A percentile compares a stretch with the other conserved stretches of the same genome.
Evolutionary conservation across 495 filamentous ascomycete species (phyloP).

Genomic region (Saxophila tyrrhenica): DNA sequence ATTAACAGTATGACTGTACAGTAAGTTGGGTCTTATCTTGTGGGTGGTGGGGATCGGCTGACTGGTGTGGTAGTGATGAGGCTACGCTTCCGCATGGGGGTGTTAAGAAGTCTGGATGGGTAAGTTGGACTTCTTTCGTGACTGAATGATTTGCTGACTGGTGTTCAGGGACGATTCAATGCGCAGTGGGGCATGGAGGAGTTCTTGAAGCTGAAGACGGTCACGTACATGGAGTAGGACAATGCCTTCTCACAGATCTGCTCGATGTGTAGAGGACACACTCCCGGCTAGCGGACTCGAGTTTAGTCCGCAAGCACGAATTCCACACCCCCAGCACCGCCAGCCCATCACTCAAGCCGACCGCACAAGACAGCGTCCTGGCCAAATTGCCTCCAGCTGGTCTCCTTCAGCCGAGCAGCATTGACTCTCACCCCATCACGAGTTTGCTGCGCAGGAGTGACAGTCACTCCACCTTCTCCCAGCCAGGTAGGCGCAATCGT

Average conservation of each 20-base stretch:
- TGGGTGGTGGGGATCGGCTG: not conserved
- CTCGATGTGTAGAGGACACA: no score
- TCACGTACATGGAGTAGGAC: constrained; percentile 49
- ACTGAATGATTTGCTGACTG: not conserved
- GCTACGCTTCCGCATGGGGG: constrained; percentile 69
- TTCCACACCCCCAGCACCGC: no score
- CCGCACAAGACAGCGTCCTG: constrained; percentile 19
- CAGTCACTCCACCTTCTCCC: constrained; percentile 63
- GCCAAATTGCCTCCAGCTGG: constrained; percentile 14
- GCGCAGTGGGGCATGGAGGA: constrained; percentile 49
- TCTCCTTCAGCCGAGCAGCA: constrained; percentile 6
- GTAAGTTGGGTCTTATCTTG: constrained; percentile 1
- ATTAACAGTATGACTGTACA: constrained; percentile 81
- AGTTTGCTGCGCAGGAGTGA: constrained; percentile 39
- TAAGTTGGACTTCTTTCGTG: not conserved
- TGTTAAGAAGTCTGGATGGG: constrained; percentile 69
- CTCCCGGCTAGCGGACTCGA: no score
- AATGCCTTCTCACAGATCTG: no score
- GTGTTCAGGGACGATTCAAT: constrained; percentile 46
- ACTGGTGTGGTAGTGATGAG: constrained; percentile 44
- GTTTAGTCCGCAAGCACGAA: no score
- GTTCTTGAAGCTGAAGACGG: constrained; percentile 74
- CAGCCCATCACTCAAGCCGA: not conserved
- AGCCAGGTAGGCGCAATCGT: constrained; percentile 80
- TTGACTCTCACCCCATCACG: not conserved